phyloP scores from a whole-genome alignment of 2,329 filamentous ascomycete genomes.

The Colletotrichum theobromicola region DNA sequence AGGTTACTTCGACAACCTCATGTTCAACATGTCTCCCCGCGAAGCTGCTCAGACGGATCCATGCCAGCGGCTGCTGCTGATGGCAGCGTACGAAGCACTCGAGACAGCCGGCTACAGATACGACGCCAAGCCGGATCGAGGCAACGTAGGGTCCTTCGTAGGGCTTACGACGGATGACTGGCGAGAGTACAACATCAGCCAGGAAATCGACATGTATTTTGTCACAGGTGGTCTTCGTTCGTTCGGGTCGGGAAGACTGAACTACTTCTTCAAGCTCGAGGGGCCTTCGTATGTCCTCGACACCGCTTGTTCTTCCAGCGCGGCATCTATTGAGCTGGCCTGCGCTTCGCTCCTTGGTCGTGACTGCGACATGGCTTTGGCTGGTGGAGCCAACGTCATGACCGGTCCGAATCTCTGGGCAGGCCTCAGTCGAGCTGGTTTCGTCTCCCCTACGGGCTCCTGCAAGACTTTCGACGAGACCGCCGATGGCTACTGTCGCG shows the following conservation, averaged over 20 bases:
- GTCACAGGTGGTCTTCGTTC: constrained; percentile 33
- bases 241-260: constrained; percentile 36
- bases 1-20: constrained; percentile 75
- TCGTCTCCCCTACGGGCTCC: constrained; percentile 19
- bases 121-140: neutral
- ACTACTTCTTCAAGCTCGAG: constrained; percentile 30
- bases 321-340: constrained; percentile 18
- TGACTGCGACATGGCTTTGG: constrained; percentile 68
- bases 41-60: constrained; percentile 72
- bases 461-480: constrained; percentile 34
- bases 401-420: constrained; percentile 53
- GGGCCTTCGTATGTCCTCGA: constrained; percentile 28
- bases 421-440: neutral
- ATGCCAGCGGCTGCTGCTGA: constrained; percentile 65
- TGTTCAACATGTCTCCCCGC: constrained; percentile 85
- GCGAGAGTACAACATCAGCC: constrained; percentile 66
- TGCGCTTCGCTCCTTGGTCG: constrained; percentile 67
- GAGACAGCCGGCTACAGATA: constrained; percentile 59
- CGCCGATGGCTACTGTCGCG: constrained; percentile 47
- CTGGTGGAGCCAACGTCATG: constrained; percentile 67
- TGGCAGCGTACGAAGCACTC: constrained; percentile 69
- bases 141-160: constrained; percentile 62
- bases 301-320: constrained; percentile 27
- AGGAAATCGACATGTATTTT: constrained; percentile 49
- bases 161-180: constrained; percentile 70